Evolutionary conservation across 2,329 filamentous ascomycete species (phyloP).

Genomic region (Ceratocystis colombiana): DNA sequence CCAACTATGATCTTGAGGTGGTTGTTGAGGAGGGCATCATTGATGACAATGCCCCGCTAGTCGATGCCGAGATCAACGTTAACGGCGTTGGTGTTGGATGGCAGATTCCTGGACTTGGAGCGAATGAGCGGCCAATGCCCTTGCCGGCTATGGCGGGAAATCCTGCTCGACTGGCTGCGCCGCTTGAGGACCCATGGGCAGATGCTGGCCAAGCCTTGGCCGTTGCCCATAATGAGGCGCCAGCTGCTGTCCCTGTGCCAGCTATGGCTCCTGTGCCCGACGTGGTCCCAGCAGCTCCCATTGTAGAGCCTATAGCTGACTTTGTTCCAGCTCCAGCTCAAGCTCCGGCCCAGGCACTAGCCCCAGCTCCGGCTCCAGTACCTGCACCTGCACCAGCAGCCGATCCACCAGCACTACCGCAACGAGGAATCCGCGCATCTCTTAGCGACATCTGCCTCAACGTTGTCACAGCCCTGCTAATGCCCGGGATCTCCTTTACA

Average conservation of each 20-base stretch:
- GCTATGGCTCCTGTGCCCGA: not conserved
- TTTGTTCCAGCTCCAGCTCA: conserved; percentile 7
- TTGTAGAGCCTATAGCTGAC: not conserved
- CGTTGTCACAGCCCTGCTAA: conserved; percentile 52
- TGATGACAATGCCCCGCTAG: conserved; percentile 31
- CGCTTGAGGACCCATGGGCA: conserved; percentile 3
- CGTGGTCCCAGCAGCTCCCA: not conserved
- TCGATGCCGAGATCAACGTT: conserved; percentile 21
- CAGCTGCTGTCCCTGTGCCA: not conserved
- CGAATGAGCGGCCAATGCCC: not conserved
- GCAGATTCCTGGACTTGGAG: conserved; percentile 8
- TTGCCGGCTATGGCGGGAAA: not conserved
- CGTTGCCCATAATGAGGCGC: not conserved
- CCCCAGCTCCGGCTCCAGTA: conserved; percentile 20
- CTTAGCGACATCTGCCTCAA: conserved; percentile 41
- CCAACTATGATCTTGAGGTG: conserved; percentile 25
- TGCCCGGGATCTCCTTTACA: conserved; percentile 68
- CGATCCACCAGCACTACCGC: conserved; percentile 24
- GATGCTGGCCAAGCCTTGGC: not conserved
- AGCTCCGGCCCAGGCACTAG: not conserved
- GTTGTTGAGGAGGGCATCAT: conserved; percentile 27
- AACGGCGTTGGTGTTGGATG: conserved; percentile 12
- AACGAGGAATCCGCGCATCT: conserved; percentile 32
- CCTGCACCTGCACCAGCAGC: conserved; percentile 25
- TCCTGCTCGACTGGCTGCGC: not conserved